Evolutionary conservation across 371 early-diverging fungal genomes (phyloP), one percentile per base, ranked within the genome.

Genomic region (Rhizopus sp.): DNA sequence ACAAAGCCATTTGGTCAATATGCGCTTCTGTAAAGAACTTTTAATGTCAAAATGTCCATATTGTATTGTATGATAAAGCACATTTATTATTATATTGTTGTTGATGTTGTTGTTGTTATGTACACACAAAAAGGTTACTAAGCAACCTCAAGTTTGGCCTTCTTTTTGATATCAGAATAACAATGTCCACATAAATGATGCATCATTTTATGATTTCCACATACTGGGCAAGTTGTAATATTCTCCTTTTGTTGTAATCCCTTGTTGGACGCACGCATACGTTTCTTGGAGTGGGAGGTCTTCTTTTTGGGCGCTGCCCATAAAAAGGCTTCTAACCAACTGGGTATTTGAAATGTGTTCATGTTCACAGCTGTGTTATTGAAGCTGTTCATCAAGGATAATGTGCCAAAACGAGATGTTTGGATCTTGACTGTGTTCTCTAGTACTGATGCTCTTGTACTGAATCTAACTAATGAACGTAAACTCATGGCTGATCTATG

Each of bases 251-350:
- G 83, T 71, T 87, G 83, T 54, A 92, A 73, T 31, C 88, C 89
- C 70, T 91, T 93, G 70, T 87, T 90, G 34, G 90, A 81, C 53
- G 87, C 83, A 63, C 93, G 83, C 90, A 89, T 92, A 56, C 93
- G 88, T 69, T 92, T 92, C 72, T 89, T 91, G 38, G 88, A 84
- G 63, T 93, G 92, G n/a, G 93, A 90, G 0, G 93, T 92, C 73
- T 89, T 87, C 80, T 89, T 87, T 73, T 93, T 93, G 29, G 93
- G 93, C 41, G 88, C 93, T 0, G 92, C 92, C 76, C 86, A 84
- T 49, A 90, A 78, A 40, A 91, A 74, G 9, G 84, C 66, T 40
- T 69, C 79, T 38, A 80, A 68, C 80, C 80, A 80, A 31, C 45
- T 55, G 45, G 80, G 80, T 41, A 73, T 58, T 63, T 75, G 68